phyloP scores from a whole-genome alignment of 805 yeast genomes.

The Saturnispora silvae region DNA sequence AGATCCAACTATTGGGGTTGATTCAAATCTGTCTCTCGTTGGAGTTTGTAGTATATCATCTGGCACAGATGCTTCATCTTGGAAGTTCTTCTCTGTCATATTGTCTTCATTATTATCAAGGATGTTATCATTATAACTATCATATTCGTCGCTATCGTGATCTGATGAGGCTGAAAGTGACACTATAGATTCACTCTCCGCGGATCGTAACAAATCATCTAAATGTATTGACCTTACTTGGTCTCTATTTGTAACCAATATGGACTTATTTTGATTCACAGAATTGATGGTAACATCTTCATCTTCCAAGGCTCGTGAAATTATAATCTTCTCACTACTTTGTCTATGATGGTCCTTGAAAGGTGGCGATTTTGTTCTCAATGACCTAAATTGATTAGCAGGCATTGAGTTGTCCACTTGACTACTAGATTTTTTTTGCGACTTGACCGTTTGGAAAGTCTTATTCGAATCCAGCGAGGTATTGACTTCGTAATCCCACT shows the following conservation, averaged over 20 bases:
- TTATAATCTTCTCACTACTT: slow-evolving; percentile 5
- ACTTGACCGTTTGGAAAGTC: slow-evolving; percentile 3
- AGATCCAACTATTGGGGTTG: slow-evolving; percentile 11
- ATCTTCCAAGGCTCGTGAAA: slow-evolving; percentile 16
- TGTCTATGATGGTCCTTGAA: not conserved
- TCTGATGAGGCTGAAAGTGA: no score
- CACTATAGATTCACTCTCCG: no score
- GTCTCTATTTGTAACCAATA: slow-evolving; percentile 7
- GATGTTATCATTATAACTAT: no score
- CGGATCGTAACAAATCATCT: slow-evolving; percentile 9
- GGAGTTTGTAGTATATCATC: slow-evolving; percentile 7
- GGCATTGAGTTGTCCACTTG: slow-evolving; percentile 11
- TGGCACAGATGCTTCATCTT: not conserved
- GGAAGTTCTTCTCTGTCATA: slow-evolving; percentile 2
- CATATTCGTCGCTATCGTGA: no score
- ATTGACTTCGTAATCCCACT: slow-evolving; percentile 14
- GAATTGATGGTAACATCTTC: slow-evolving; percentile 16
- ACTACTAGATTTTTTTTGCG: slow-evolving; percentile 3
- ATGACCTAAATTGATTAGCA: slow-evolving; percentile 23
- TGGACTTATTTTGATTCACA: slow-evolving; percentile 13
- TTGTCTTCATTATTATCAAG: no score
- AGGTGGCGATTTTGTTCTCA: slow-evolving; percentile 5
- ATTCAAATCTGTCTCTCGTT: slow-evolving; percentile 6
- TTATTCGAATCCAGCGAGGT: not conserved
- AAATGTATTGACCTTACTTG: slow-evolving; percentile 14